Evolutionary conservation across 306 rosid species (phyloP).

Genomic region (Dryas octopetala): DNA sequence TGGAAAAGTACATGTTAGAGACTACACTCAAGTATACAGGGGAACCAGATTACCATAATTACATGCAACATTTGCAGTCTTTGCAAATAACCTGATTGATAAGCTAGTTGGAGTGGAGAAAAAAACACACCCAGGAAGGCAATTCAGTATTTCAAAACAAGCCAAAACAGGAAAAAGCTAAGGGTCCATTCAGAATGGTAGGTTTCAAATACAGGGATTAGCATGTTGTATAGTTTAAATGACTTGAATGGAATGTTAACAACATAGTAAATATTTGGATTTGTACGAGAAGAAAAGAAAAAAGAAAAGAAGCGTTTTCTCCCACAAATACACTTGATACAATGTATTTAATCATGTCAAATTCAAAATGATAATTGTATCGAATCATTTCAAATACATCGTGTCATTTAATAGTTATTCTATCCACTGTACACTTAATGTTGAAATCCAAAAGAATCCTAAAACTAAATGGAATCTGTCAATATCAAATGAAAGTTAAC

Average conservation of each 20-base stretch:
- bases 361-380: not conserved
- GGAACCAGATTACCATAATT: not conserved
- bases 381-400: too few species aligned
- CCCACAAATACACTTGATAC: not conserved
- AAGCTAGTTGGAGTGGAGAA: not conserved
- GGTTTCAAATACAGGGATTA: not conserved
- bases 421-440: not conserved
- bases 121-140: not conserved
- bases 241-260: not conserved
- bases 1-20: constrained; percentile 11
- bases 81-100: not conserved
- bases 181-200: not conserved
- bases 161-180: not conserved
- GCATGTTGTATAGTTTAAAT: not conserved
- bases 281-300: not conserved
- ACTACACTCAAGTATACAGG: not conserved
- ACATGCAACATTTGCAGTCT: not conserved
- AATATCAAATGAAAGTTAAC: not conserved
- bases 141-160: not conserved
- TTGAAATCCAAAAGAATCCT: not conserved
- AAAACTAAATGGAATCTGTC: too few species aligned
- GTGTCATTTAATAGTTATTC: not conserved
- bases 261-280: not conserved
- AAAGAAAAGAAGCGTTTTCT: too few species aligned
- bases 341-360: not conserved